Base-by-base conservation (phyloP, 441 rosid species). In the Dalechampia spathulata region DNA sequence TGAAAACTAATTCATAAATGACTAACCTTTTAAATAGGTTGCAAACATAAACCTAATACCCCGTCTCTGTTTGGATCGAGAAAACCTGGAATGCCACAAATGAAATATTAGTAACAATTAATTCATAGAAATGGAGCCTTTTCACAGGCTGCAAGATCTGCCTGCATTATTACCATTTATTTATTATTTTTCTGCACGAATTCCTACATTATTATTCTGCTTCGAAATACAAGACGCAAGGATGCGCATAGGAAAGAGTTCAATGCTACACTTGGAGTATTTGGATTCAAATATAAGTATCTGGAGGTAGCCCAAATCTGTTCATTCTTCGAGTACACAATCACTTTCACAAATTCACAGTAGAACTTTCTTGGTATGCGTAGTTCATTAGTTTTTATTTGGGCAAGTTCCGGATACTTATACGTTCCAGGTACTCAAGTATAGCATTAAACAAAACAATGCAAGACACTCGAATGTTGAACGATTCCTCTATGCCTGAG, bases 391-490 rank as follows among this genome's bases (percentile, higher is more conserved):
- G n/a, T n/a, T n/a, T n/a, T n/a, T n/a, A 25, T 17, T 27, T 11
- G 50, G 49, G 40, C 17, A 43, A 34, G 26, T 41, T 55, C 49
- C 25, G 17, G 17, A 55, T 42, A 17, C n/a, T 38, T 15, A 13
- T 3, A 55, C 58, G 41, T 55, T 55, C 26, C 38, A 28, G 50
- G 37, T 5, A 56, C 19, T 52, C 4, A 22, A n/a, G 8, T 21
- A 26, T 13, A 57, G 61, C 61, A 57, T 39, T n/a, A n/a, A n/a
- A n/a, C n/a, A 7, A 28, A 27, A 41, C 46, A 39, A 16, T 25
- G 44, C 4, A 27, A 37, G 52, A 15, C 34, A 48, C 25, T 13
- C 14, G 15, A 27, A 49, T 49, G 16, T 15, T 27, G n/a, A n/a
- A n/a, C n/a, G n/a, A 49, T 5, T 41, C 46, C 60, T 56, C 47